phyloP scores from a whole-genome alignment of 2,329 filamentous ascomycete species.

The Monosporascus sp. region DNA sequence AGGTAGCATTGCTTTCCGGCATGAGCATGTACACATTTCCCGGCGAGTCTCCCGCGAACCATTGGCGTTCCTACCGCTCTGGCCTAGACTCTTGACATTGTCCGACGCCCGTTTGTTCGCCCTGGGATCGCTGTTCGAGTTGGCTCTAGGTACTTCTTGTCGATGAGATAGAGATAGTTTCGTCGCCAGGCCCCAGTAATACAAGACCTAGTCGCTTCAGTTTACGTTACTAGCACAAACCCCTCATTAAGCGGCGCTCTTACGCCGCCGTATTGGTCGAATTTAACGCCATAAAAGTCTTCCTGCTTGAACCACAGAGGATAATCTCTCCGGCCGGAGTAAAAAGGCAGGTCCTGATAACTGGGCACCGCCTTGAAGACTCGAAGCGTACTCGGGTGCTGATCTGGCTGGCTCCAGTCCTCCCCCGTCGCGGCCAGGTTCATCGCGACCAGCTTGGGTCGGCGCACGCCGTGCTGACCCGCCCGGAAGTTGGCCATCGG shows the following conservation, averaged over 20 bases:
- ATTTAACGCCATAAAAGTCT: constrained; percentile 27
- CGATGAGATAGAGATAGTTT: constrained; percentile 29
- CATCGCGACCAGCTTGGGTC: constrained; percentile 39
- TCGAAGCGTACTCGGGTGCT: constrained; percentile 23
- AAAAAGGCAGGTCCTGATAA: constrained; percentile 29
- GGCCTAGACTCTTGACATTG: constrained; percentile 40
- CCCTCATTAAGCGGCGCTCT: constrained; percentile 3
- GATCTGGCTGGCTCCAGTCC: constrained; percentile 33
- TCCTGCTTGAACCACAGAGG: constrained; percentile 24
- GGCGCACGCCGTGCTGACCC: constrained; percentile 37
- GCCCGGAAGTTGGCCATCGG: constrained; percentile 34
- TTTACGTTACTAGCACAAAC: neutral
- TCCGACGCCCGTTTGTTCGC: constrained; percentile 35
- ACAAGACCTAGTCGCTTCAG: constrained; percentile 26
- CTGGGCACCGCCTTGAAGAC: constrained; percentile 26
- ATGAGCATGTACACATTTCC: constrained; percentile 42
- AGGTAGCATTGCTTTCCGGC: constrained; percentile 40
- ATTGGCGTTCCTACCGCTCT: constrained; percentile 39
- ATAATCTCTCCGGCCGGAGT: constrained; percentile 17
- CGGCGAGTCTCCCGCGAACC: constrained; percentile 37
- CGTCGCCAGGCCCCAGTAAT: constrained; percentile 36
- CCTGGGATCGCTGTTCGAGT: constrained; percentile 23
- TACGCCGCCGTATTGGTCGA: constrained; percentile 23
- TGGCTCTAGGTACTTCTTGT: constrained; percentile 29
- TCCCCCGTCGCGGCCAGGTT: constrained; percentile 33